Evolutionary conservation across 2,329 filamentous ascomycete genomes (phyloP), one percentile per base, ranked within the genome.

Genomic region (Epichloe baconii): DNA sequence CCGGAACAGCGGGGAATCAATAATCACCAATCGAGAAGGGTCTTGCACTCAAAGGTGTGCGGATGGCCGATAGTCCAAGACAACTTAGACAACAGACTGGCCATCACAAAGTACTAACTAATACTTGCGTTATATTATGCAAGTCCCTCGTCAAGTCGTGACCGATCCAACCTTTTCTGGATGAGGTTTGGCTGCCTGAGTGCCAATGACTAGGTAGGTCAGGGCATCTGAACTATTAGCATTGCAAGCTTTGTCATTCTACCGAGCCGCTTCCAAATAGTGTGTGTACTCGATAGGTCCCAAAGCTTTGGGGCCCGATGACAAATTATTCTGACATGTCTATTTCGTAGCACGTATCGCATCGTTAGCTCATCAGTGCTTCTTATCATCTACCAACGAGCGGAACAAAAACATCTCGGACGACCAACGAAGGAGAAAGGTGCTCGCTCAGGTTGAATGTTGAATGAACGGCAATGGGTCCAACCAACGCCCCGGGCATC

Each of bases 401-500:
- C 14, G n/a, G 6, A 14, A 31, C 14, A n/a, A 4, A 14, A 8
- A n/a, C 10, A 31, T 34, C 6, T 44, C 15, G 10, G 31, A 35
- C 31, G n/a, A 14, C 10, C 44, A 35, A 36, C 15, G n/a, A 14
- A 21, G 12, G 58, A 57, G 61, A 21, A 47, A 38, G 2, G 35
- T 47, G 45, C 15, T 47, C 35, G 45, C 15, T 47, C 35, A 47
- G 45, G 11, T 38, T 47, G 3, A 11, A 31, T 31, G 31, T 19
- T 31, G 14, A 43, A 37, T 47, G 11, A 14, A 47, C 35, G 12
- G 19, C 34, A 15, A 14, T 34, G 26, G 36, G 36, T 57, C 61
- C 59, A 56, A 42, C 31, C 31, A 31, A 31, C 31, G 31, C 8
- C 3, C 31, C 31, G 31, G 31, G 31, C 10, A 31, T 31, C 31